Percentiles rank a stretch among this genome's conserved stretches.
These are phyloP conservation scores for Trifolium repens DNA, from an alignment of 306 rosid species.

Conservation along the genomic window DNA sequence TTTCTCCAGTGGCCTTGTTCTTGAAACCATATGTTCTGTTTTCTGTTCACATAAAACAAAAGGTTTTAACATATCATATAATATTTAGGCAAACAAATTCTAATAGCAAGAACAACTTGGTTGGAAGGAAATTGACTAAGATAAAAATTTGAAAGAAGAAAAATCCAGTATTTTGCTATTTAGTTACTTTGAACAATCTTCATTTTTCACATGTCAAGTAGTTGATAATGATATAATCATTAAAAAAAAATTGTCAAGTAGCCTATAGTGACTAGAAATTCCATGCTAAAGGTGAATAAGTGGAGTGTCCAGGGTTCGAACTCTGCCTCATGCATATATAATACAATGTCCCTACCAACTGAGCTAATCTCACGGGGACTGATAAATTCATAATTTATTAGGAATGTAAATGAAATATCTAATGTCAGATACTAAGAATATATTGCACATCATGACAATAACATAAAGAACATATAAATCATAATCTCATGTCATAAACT, in stretches of 20 bases:
- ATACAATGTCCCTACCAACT: too few species aligned
- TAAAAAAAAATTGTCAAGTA: too few species aligned
- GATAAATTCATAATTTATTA: conserved; percentile 3
- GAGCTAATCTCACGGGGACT: too few species aligned
- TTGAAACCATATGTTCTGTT: conserved; percentile 81
- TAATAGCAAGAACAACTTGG: too few species aligned
- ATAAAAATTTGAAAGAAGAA: background rate
- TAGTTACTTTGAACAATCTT: conserved; percentile 9
- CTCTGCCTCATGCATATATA: too few species aligned
- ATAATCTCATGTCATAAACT: background rate
- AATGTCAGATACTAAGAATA: background rate
- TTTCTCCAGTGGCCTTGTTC: conserved; percentile 44
- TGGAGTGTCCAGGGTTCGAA: too few species aligned
- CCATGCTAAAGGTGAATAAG: too few species aligned
- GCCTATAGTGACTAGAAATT: too few species aligned
- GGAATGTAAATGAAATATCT: background rate
- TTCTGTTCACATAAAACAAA: conserved; percentile 53
- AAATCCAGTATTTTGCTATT: background rate
- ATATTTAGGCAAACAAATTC: background rate
- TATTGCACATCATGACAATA: background rate
- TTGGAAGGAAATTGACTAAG: background rate
- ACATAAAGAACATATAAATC: background rate
- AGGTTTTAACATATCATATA: background rate
- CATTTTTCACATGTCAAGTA: background rate
- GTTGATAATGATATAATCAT: background rate